A percentile compares a stretch with the other conserved stretches of the same genome.
Conservation (phyloP, 1,284 basidiomycete genomes). For the Cryptococcus amylolentus region DNA sequence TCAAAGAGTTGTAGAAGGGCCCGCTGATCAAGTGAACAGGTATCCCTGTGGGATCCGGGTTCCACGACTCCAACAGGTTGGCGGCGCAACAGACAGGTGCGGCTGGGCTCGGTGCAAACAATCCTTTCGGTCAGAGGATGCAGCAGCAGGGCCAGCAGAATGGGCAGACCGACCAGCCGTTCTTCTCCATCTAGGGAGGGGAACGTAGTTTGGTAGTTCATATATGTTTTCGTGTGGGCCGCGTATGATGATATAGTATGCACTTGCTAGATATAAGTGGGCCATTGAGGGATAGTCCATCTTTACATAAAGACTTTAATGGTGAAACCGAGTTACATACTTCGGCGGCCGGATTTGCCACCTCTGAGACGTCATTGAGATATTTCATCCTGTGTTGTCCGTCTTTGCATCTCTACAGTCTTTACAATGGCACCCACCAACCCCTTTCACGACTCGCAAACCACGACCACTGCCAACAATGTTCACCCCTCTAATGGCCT, state of each 20-base stretch:
- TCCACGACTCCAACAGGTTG: conserved; percentile 55
- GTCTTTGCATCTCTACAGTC: too few relatives aligned
- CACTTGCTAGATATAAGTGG: too few relatives aligned
- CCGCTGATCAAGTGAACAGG: conserved; percentile 45
- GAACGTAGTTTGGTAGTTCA: too few relatives aligned
- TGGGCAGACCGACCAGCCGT: conserved; percentile 63
- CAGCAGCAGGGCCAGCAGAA: conserved; percentile 54
- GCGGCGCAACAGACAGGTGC: conserved; percentile 58
- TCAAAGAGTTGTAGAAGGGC: neutral
- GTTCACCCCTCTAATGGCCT: neutral
- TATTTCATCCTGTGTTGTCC: too few relatives aligned
- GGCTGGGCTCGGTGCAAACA: conserved; percentile 54
- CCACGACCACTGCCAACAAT: neutral
- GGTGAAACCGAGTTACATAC: too few relatives aligned
- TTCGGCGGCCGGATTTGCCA: neutral
- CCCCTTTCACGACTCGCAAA: too few relatives aligned
- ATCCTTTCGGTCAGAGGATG: conserved; percentile 67
- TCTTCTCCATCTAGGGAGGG: conserved; percentile 65
- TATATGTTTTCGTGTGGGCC: too few relatives aligned
- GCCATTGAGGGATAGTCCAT: too few relatives aligned
- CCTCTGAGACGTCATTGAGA: neutral
- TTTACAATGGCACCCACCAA: too few relatives aligned
- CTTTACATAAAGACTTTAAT: too few relatives aligned
- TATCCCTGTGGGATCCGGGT: conserved; percentile 62
- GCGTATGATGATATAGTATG: too few relatives aligned